phyloP scores from a whole-genome alignment of 495 filamentous ascomycete species.

The Corynascus novoguineensis region DNA sequence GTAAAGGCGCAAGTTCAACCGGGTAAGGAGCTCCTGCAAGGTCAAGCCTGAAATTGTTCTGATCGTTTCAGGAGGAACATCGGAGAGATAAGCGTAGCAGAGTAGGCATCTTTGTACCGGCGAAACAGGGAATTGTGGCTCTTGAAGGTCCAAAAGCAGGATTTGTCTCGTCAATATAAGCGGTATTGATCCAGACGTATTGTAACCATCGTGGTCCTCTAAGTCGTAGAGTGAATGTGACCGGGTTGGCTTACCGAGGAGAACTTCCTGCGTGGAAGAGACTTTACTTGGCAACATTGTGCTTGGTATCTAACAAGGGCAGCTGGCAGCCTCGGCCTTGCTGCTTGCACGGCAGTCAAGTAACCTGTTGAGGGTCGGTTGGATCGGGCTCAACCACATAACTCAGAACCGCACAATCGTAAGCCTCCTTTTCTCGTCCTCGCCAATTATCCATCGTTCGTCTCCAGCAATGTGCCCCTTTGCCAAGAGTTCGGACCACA shows the following conservation, averaged over 20 bases:
- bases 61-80: not conserved
- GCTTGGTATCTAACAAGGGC: too few species aligned
- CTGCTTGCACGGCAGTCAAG: too few species aligned
- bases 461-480: conserved; percentile 56
- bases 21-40: conserved; percentile 39
- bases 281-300: too few species aligned
- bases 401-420: conserved; percentile 51
- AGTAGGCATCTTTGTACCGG: conserved; percentile 30
- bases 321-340: too few species aligned
- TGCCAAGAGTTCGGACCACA: conserved; percentile 48
- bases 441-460: conserved; percentile 59
- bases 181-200: conserved; percentile 33
- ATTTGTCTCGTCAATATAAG: conserved; percentile 33
- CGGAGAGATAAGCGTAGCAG: conserved; percentile 34
- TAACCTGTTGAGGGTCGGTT: too few species aligned
- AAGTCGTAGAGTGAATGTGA: too few species aligned
- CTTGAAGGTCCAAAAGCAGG: conserved; percentile 27
- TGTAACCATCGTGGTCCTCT: conserved; percentile 17
- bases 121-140: conserved; percentile 41
- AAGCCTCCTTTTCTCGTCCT: conserved; percentile 48
- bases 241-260: too few species aligned
- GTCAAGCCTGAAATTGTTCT: conserved; percentile 30
- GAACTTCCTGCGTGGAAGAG: too few species aligned
- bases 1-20: conserved; percentile 29
- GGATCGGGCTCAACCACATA: not conserved